Evolutionary conservation across 108 stramenopile species (phyloP), one percentile per base, ranked within the genome.

Genomic region (Epipyxis sp.): DNA sequence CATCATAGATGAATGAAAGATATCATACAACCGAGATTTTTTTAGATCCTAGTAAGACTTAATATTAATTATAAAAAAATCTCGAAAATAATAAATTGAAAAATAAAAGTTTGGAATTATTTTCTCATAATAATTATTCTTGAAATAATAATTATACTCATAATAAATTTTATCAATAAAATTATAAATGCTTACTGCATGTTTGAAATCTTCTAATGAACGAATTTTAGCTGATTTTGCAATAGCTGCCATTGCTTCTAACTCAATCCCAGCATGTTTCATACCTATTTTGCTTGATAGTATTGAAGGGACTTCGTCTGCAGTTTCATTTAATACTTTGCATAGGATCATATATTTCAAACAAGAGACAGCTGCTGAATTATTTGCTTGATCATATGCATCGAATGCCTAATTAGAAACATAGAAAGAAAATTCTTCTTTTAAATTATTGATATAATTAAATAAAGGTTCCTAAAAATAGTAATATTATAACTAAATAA

Each of bases 311-410:
- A 83, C 85, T 67, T 85, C 85, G 45, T 77, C 42, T n/a, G 85
- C 77, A 39, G 78, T 83, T 1, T 90, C 88, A 78, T 95, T 90
- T 67, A 99, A 80, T 69, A 99, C 93, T 69, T 88, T 87, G 86
- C 93, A 93, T 46, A 99, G 87, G 88, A 97, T 91, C 98, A 99
- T 99, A 88, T 98, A 98, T 89, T 94, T 94, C 77, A 97, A 87
- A 67, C 91, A 91, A 1, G 83, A 82, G 34, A 88, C 81, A 3
- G 92, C 93, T 79, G 86, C 84, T 10, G 77, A 61, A 62, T 93
- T 90, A 69, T 93, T 65, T 16, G 27, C 35, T 6, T 3, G 90
- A 80, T 95, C 94, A 42, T 93, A 89, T 80, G 94, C 96, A 82
- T 99, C 98, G 80, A 95, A 99, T 25, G 95, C 94, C 61, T 57